Evolutionary conservation across 2,329 filamentous ascomycete species (phyloP).

Genomic region (Ophiostoma sp.): DNA sequence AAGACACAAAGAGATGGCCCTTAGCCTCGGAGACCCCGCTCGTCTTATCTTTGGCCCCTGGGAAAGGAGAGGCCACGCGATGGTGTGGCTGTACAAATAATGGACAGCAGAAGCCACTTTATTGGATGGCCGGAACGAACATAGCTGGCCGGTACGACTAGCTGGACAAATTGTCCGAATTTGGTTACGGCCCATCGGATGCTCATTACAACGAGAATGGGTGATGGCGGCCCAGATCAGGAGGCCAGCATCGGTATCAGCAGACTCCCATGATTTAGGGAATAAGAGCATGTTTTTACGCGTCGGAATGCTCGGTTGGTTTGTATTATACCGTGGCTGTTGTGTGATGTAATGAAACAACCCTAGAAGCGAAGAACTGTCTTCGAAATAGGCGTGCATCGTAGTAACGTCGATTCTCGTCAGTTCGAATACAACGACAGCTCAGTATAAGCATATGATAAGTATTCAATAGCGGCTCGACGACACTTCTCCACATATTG

Average conservation of each 20-base stretch:
- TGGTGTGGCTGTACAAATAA: background rate
- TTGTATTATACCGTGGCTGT: no score
- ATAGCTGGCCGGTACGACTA: background rate
- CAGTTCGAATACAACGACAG: no score
- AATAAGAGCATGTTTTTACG: background rate
- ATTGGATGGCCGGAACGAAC: background rate
- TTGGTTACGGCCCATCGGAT: background rate
- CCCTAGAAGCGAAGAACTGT: no score
- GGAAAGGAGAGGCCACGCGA: background rate
- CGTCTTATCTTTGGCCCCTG: constrained; percentile 1
- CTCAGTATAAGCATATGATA: no score
- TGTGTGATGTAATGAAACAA: no score
- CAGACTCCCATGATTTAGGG: background rate
- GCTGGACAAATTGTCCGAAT: constrained; percentile 9
- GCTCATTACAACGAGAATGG: background rate
- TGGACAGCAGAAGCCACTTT: background rate
- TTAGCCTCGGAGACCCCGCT: constrained; percentile 4
- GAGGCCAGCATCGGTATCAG: background rate
- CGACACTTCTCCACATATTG: background rate
- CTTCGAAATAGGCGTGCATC: no score
- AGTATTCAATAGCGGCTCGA: background rate
- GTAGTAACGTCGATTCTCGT: no score
- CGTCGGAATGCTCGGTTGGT: no score
- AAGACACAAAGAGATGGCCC: background rate
- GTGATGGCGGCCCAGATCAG: background rate